Evolutionary conservation across 768 basidiomycete species (phyloP), one percentile per base, ranked within the genome.

Genomic region (Phylloporus sp.): DNA sequence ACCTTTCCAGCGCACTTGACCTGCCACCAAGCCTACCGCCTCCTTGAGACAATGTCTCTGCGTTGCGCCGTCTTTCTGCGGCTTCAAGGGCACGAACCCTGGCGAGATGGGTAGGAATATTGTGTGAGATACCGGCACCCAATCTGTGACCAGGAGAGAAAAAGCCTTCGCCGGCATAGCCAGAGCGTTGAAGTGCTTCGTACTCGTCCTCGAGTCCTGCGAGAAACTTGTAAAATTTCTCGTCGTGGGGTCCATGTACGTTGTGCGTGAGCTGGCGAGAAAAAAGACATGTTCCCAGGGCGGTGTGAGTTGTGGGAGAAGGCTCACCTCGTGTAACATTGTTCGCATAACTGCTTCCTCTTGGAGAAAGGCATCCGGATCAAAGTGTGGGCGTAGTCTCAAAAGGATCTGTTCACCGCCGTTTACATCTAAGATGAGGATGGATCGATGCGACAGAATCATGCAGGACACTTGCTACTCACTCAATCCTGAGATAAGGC

Each of bases 91-190:
- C 91, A 52, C 82, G 86, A 39, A 70, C 62, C 15, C 81, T 78
- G 7, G 85, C 89, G 24, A 85, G 53, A 60, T 86, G 78, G 12
- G 77, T 79, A 2, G 89, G 81, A 0, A 88, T 62, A 63, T 89
- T 74, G 59, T 87, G 89, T 2, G 85, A 84, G 18, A 85, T 70
- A 28, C 81, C 79, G 6, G 60, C 60, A n/a, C 92, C 91, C 0
- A 97, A 64, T 23, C 84, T 72, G 12, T 74, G 74, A 1, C 95
- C 95, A n/a, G 76, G 72, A 23, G 85, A 76, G 66, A 83, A 83
- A 78, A 97, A 97, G 3, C 94, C 95, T 68, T 97, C 94, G 13
- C 95, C 93, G 6, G 85, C 75, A 67, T 94, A 97, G 0, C 94
- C 95, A 13, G 82, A 84, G 18, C 82, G 76, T 58, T 84, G 82